Evolutionary conservation across 2,329 filamentous ascomycete species (phyloP).

Genomic region (Aspergillus uvarum): DNA sequence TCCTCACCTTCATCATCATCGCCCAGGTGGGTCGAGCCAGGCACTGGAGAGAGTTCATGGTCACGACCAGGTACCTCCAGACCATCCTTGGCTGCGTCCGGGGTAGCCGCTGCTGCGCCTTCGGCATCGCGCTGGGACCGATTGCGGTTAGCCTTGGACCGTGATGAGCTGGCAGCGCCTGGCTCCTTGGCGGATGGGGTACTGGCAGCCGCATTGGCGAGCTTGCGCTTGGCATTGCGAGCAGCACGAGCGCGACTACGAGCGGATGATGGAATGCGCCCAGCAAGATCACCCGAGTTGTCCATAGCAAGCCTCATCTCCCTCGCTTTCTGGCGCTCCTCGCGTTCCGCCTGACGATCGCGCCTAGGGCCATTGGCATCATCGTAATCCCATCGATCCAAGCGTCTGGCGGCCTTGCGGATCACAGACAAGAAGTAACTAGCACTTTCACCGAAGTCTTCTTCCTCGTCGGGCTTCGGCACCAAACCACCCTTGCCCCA

Average conservation of each 20-base stretch:
- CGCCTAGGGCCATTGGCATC: conserved; percentile 40
- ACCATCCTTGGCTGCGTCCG: conserved; percentile 15
- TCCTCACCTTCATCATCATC: conserved; percentile 34
- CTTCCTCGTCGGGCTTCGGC: conserved; percentile 43
- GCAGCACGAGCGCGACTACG: conserved; percentile 25
- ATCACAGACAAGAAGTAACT: conserved; percentile 45
- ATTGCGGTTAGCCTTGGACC: conserved; percentile 28
- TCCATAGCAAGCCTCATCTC: conserved; percentile 24
- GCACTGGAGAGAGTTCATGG: conserved; percentile 22
- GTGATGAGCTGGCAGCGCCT: conserved; percentile 16
- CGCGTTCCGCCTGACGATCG: conserved; percentile 38
- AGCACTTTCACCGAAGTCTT: conserved; percentile 51
- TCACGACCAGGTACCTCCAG: conserved; percentile 28
- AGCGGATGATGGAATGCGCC: conserved; percentile 22
- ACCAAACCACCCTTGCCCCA: conserved; percentile 46
- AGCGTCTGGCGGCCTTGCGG: conserved; percentile 43
- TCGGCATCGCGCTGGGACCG: conserved; percentile 21
- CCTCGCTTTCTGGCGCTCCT: conserved; percentile 38
- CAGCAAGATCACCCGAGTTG: conserved; percentile 15
- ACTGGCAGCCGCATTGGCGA: conserved; percentile 20
- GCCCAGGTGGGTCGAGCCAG: conserved; percentile 11
- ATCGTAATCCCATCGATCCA: conserved; percentile 49
- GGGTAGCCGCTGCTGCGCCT: conserved; percentile 11
- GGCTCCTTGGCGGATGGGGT: conserved; percentile 23
- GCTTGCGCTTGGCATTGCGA: conserved; percentile 33